A percentile compares a stretch with the other conserved stretches of the same genome.
These are phyloP conservation scores for Stachybotrys chlorohalonatus DNA, from an alignment of 2,329 filamentous ascomycete species.

Conservation along the genomic window DNA sequence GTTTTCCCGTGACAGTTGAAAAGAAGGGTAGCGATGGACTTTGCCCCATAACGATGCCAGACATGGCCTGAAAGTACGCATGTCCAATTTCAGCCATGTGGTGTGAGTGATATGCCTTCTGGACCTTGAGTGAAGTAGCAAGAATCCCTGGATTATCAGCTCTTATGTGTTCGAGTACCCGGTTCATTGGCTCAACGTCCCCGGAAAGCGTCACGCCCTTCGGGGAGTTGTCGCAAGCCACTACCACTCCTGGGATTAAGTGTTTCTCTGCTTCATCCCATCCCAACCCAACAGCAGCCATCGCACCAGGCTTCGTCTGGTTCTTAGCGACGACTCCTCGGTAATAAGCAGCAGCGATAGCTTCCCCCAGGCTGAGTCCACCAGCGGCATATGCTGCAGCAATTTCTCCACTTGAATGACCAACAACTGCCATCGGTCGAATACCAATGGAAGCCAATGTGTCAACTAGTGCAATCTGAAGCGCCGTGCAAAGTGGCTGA, in stretches of 20 bases:
- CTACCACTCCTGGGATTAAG: conserved; percentile 13
- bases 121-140: conserved; percentile 22
- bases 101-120: conserved; percentile 32
- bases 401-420: conserved; percentile 35
- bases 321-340: conserved; percentile 20
- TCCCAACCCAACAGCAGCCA: conserved; percentile 30
- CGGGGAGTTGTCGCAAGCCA: conserved; percentile 29
- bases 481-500: conserved; percentile 31
- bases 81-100: conserved; percentile 19
- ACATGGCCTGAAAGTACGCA: conserved; percentile 11
- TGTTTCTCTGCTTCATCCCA: conserved; percentile 16
- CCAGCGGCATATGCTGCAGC: conserved; percentile 33
- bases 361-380: conserved; percentile 20
- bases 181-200: conserved; percentile 14
- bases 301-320: conserved; percentile 14
- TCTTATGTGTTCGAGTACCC: conserved; percentile 17
- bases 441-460: conserved; percentile 22
- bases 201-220: conserved; percentile 26
- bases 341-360: conserved; percentile 28
- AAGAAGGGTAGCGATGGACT: neutral
- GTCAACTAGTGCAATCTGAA: conserved; percentile 34
- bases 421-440: conserved; percentile 23
- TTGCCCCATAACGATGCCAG: neutral
- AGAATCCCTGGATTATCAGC: conserved; percentile 16
- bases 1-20: neutral